phyloP scores from a whole-genome alignment of 768 basidiomycete species.

The Arthromyces matolae region DNA sequence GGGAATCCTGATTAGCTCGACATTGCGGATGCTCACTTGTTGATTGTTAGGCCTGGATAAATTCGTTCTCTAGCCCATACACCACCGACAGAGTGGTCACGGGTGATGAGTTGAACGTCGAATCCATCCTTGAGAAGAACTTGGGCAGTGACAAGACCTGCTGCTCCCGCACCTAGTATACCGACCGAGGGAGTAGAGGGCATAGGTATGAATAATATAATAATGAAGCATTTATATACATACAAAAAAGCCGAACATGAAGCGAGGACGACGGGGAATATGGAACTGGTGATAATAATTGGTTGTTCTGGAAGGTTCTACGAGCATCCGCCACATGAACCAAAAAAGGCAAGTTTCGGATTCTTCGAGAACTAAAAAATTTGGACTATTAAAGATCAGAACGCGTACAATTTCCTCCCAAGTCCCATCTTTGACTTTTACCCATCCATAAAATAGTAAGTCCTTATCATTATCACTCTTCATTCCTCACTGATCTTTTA shows the following conservation, averaged over 20 bases:
- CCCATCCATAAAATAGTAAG: slow-evolving; percentile 14
- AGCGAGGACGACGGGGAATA: neutral
- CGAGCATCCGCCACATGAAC: slow-evolving; percentile 24
- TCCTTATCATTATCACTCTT: slow-evolving; percentile 2
- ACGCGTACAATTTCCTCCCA: slow-evolving; percentile 20
- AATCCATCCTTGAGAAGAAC: slow-evolving; percentile 46
- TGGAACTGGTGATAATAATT: slow-evolving; percentile 1
- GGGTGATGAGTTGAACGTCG: slow-evolving; percentile 51
- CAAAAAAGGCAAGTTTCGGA: slow-evolving; percentile 44
- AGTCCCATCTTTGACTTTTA: slow-evolving; percentile 20
- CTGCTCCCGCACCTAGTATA: slow-evolving; percentile 13
- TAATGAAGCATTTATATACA: too few species aligned
- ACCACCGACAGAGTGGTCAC: slow-evolving; percentile 53
- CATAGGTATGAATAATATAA: neutral
- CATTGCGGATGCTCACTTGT: slow-evolving; percentile 44
- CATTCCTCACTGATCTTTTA: slow-evolving; percentile 4
- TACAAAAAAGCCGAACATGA: too few species aligned
- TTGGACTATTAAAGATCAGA: slow-evolving; percentile 33
- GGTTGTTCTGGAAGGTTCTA: slow-evolving; percentile 44
- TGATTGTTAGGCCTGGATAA: slow-evolving; percentile 53
- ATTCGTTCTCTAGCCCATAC: slow-evolving; percentile 55
- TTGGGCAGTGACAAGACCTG: slow-evolving; percentile 14
- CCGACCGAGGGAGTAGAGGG: slow-evolving; percentile 3
- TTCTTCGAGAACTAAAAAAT: slow-evolving; percentile 47
- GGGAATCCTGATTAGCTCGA: neutral